Evolutionary conservation across 2,329 filamentous ascomycete species (phyloP).

Genomic region (Colletotrichum lentis): DNA sequence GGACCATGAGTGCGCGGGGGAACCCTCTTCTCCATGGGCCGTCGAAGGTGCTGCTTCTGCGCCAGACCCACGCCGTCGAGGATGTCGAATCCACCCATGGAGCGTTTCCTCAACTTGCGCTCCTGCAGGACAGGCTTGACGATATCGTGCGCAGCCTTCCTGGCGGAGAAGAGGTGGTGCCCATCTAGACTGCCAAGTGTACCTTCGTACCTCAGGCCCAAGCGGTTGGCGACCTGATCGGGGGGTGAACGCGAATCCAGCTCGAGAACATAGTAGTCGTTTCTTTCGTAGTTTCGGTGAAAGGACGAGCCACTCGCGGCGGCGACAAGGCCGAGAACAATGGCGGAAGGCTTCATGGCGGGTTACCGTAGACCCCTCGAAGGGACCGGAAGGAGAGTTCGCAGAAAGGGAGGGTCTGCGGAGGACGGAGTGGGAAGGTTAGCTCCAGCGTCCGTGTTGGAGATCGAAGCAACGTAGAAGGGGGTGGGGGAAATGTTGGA

Average conservation of each 20-base stretch:
- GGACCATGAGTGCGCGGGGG: conserved; percentile 46
- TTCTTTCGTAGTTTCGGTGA: conserved; percentile 75
- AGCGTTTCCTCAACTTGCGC: conserved; percentile 69
- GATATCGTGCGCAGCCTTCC: conserved; percentile 67
- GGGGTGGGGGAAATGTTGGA: no score
- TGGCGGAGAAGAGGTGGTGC: conserved; percentile 87
- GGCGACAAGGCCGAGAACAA: conserved; percentile 62
- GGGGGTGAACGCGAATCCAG: conserved; percentile 74
- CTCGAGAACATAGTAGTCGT: conserved; percentile 95
- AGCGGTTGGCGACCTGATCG: conserved; percentile 70
- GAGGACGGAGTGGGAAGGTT: conserved; percentile 6
- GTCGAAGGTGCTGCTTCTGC: conserved; percentile 72
- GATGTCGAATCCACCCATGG: conserved; percentile 60
- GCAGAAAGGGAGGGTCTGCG: conserved; percentile 9
- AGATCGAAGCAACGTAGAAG: conserved; percentile 8
- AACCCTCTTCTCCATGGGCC: conserved; percentile 62
- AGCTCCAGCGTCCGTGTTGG: conserved; percentile 17
- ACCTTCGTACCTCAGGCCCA: conserved; percentile 84
- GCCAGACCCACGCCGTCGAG: conserved; percentile 80
- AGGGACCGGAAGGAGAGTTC: conserved; percentile 11
- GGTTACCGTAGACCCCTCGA: conserved; percentile 34
- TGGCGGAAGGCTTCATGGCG: conserved; percentile 61
- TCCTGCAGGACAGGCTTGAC: conserved; percentile 63
- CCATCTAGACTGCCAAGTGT: conserved; percentile 77
- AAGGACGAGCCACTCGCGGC: conserved; percentile 59